Base-by-base conservation (phyloP, 148 eudicot genomes). In the Silene uniflora region DNA sequence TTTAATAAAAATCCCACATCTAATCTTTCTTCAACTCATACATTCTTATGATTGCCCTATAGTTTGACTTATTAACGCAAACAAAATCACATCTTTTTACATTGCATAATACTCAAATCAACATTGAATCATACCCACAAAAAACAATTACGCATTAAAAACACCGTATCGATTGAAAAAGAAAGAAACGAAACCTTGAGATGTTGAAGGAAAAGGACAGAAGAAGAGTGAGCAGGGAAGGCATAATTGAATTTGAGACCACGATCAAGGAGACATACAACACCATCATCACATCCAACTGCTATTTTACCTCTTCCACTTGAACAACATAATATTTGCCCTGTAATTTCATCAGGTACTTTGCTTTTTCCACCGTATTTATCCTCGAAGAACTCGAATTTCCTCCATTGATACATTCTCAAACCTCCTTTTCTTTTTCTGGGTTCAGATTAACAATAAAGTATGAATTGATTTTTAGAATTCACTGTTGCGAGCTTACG, bases 301-400 rank as follows among this genome's bases (percentile, higher is more conserved):
- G 81, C 87, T 14, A 89, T 80, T 85, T 88, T 94, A 0, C 98
- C 98, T 77, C 96, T 80, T 55, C 98, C 97, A 79, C 91, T 89
- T 3, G 93, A 89, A 79, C 91, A 89, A 77, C 98, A 92, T 7
- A 63, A 76, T 27, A 90, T 83, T 44, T 86, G 80, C 18, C 90
- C 96, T 56, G 77, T 74, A 25, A 94, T 82, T 59, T 91, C 96
- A 1, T 90, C 91, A 0, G 91, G 88, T 27, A 89, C 76, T 71
- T 86, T 64, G 84, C 82, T 72, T 77, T 91, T 90, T 21, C 92
- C 93, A 2, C 83, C 88, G 27, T 80, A 86, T 69, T 94, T 94
- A 79, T 92, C 97, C 82, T 94, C 98, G 61, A 94, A 94, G 80
- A 94, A 94, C 81, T 94, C 98, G 85, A 92, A 94, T 83, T 94